Conservation (phyloP, 2,329 filamentous ascomycete species). For the Rutstroemia sydowiana region DNA sequence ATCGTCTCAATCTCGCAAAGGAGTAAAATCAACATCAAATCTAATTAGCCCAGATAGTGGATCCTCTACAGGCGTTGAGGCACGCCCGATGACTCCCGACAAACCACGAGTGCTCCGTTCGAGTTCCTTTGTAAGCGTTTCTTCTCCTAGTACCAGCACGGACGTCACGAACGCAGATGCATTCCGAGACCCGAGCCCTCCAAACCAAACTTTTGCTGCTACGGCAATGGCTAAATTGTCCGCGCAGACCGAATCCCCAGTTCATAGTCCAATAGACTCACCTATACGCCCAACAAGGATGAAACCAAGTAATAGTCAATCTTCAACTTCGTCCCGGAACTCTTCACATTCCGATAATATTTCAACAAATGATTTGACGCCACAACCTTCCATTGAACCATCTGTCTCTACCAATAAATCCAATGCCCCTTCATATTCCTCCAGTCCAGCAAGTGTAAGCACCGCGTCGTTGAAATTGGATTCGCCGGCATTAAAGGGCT, state of each 20-base stretch:
- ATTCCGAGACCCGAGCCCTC: slow-evolving; percentile 46
- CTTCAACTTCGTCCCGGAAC: slow-evolving; percentile 41
- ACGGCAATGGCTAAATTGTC: slow-evolving; percentile 62
- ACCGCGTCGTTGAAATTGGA: slow-evolving; percentile 36
- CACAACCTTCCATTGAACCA: slow-evolving; percentile 17
- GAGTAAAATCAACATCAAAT: slow-evolving; percentile 25
- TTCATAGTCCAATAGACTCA: slow-evolving; percentile 39
- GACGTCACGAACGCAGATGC: slow-evolving; percentile 61
- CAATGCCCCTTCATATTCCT: slow-evolving; percentile 21
- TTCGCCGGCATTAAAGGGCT: slow-evolving; percentile 33
- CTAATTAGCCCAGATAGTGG: slow-evolving; percentile 29
- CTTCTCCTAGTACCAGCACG: slow-evolving; percentile 59
- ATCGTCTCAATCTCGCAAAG: slow-evolving; percentile 45
- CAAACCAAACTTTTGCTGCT: slow-evolving; percentile 52
- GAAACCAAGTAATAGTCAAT: slow-evolving; percentile 39
- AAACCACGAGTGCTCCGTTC: slow-evolving; percentile 52
- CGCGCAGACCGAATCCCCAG: slow-evolving; percentile 50
- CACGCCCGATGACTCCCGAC: slow-evolving; percentile 34
- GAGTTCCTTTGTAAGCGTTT: slow-evolving; percentile 53
- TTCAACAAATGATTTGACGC: slow-evolving; percentile 28
- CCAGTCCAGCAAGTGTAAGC: slow-evolving; percentile 30
- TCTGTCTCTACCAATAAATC: slow-evolving; percentile 12
- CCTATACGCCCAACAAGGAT: slow-evolving; percentile 34
- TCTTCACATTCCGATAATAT: slow-evolving; percentile 33
- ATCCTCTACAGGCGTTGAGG: slow-evolving; percentile 43